Base-by-base conservation (phyloP, 2,329 filamentous ascomycete genomes). In the Chaetoscypha palmicola region DNA sequence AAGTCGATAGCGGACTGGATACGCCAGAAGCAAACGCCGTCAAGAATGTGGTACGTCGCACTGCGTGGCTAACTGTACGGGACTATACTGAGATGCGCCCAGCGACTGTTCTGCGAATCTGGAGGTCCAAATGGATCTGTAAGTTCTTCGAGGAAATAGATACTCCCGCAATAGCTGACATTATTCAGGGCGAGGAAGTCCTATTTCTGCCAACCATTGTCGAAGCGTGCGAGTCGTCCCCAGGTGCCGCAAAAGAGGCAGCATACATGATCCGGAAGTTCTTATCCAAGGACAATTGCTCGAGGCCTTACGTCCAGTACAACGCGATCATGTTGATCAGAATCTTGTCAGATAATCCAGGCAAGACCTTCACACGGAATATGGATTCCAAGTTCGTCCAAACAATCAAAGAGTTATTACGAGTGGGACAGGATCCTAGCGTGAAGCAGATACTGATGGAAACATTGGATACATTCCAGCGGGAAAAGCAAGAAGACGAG, bases 241-340 rank as follows among this genome's bases (percentile, higher is more conserved):
- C 92, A 7, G 70, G 73, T 36, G 92, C 92, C 4, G 90, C 91
- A 19, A 79, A 82, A 52, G 85, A 90, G 58, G 87, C 86, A 56
- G 88, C 89, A 38, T 71, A 77, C 53, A 72, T 84, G 53, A 87
- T 97, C 60, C 84, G 87, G 62, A 90, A 87, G 64, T 91, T 83
- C 63, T 71, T 98, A 47, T 74, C 79, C 56, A 83, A 81, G 53
- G 84, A 90, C 35, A 80, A 86, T 65, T 79, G 66, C 56, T 62
- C 65, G 20, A 70, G 69, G 35, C 71, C 86, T 8, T 80, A 85
- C 57, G 80, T 82, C 55, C 91, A 97, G 65, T 97, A 96, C 73
- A 96, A 97, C 68, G 84, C 88, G 51, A 81, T 97, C 59, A 97
- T 97, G 92, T 76, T 98, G 44, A 73, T 94, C 55, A 83, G 91